Evolutionary conservation across 1,284 basidiomycete genomes (phyloP), one percentile per base, ranked within the genome.

Genomic region (Cutaneotrichosporon spelunceum): DNA sequence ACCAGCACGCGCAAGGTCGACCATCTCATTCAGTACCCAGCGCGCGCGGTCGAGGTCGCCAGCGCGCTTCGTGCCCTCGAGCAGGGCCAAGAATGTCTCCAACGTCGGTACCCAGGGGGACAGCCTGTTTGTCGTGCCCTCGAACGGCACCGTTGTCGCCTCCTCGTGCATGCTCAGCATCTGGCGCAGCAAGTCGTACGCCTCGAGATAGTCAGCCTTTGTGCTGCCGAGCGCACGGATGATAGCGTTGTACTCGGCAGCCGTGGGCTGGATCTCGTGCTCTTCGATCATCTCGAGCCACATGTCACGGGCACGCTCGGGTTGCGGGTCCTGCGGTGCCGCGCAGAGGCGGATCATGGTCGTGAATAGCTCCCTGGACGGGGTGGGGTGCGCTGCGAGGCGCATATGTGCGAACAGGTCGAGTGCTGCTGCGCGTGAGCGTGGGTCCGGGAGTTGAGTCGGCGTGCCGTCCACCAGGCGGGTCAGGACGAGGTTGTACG

Each of bases 351-450:
- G 83, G 69, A 99, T 93, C 91, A 99, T 96, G 27, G 86, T 76
- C 0, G 87, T 84, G 77, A 94, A 99, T 6, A 94, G 79, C 19
- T 83, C 78, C 3, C 83, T 82, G 64, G 90, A 87, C 0, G 95
- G 93, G 2, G 82, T 79, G 0, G 92, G 87, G 72, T 99, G 93
- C 0, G 94, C 91, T 7, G 90, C 88, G 58, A 97, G 90, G 57
- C 96, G 90, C 91, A 97, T 96, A 75, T 98, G 93, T 2, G 90
- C 82, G 75, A 93, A 98, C 26, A 98, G 83, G 70, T 97, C 91
- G 91, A 91, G 96, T 0, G 90, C 93, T 63, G 90, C 86, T 0
- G 88, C 87, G 56, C 67, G 73, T 14, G 59, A 71, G 53, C 63
- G 73, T 33, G 70, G 64, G 49, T 62, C 63, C 13, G 71, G 63